These are phyloP conservation scores for Aspergillus pseudonomiae DNA, from an alignment of 2,329 filamentous ascomycete genomes.

Conservation along the genomic window DNA sequence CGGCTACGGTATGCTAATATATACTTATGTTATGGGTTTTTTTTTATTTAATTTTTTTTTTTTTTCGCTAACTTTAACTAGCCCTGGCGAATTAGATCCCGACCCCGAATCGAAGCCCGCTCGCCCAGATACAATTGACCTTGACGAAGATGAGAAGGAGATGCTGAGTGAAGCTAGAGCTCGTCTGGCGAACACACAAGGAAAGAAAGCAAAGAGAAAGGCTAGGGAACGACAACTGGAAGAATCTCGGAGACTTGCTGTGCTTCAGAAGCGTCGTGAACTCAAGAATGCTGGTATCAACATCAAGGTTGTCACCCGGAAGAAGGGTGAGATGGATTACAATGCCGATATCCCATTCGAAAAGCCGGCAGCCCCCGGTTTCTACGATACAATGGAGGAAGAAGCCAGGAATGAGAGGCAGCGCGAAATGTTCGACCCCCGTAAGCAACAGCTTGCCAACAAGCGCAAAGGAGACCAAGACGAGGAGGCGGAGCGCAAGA, in stretches of 20 bases:
- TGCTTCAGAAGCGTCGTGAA: constrained; percentile 92
- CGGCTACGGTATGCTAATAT: constrained; percentile 61
- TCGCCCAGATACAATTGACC: constrained; percentile 92
- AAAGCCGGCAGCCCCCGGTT: constrained; percentile 83
- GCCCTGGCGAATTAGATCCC: constrained; percentile 91
- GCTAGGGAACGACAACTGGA: constrained; percentile 93
- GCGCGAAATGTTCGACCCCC: constrained; percentile 83
- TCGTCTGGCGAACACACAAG: constrained; percentile 94
- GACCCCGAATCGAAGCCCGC: constrained; percentile 96
- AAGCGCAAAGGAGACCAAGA: constrained; percentile 92
- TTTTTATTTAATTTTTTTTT: constrained; percentile 15
- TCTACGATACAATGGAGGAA: constrained; percentile 91
- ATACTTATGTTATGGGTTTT: neutral
- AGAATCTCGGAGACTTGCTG: constrained; percentile 85
- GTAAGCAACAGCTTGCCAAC: constrained; percentile 85
- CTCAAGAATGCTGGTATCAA: constrained; percentile 98
- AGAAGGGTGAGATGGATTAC: constrained; percentile 98
- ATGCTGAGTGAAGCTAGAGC: constrained; percentile 98
- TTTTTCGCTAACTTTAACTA: constrained; percentile 28
- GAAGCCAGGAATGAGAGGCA: constrained; percentile 78
- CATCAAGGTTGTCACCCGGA: constrained; percentile 88
- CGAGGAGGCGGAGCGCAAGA: constrained; percentile 78
- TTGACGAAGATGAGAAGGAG: constrained; percentile 99
- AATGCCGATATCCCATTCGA: constrained; percentile 99
- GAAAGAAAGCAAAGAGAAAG: constrained; percentile 98